Evolutionary conservation across 108 stramenopile species (phyloP).

Genomic region (Skeletonema costatum): DNA sequence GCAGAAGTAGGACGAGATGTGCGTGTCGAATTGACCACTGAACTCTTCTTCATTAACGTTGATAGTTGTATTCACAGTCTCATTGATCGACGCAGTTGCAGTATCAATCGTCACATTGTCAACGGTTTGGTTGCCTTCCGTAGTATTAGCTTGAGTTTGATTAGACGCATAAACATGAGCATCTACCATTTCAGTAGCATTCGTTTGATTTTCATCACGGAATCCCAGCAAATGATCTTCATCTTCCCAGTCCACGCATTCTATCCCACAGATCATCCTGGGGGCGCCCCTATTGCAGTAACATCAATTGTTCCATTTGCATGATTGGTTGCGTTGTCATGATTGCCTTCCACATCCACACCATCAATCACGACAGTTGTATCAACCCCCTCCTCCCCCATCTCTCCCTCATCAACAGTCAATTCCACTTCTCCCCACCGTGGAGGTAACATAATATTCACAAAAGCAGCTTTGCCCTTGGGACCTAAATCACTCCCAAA

Average conservation of each 20-base stretch:
- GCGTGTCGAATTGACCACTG: neutral
- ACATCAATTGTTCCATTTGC: neutral
- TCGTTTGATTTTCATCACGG: neutral
- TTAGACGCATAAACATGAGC: neutral
- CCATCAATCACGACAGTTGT: neutral
- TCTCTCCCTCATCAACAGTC: neutral
- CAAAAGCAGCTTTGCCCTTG: constrained; percentile 10
- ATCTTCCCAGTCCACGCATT: neutral
- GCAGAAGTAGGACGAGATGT: constrained; percentile 35
- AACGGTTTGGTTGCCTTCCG: neutral
- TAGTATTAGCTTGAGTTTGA: no score
- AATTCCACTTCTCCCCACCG: neutral
- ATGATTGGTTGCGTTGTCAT: neutral
- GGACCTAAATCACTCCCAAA: constrained; percentile 33
- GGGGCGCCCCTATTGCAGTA: no score
- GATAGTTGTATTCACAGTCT: neutral
- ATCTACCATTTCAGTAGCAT: neutral
- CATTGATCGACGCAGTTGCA: neutral
- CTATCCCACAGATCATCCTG: neutral
- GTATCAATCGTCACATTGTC: neutral
- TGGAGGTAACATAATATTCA: constrained; percentile 24
- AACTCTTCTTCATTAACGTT: neutral
- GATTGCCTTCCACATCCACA: neutral
- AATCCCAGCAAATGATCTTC: neutral
- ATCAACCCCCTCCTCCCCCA: neutral